These are phyloP conservation scores for Sideroxylon spinosum DNA, from an alignment of 179 eudicot species.

Conservation along the genomic window DNA sequence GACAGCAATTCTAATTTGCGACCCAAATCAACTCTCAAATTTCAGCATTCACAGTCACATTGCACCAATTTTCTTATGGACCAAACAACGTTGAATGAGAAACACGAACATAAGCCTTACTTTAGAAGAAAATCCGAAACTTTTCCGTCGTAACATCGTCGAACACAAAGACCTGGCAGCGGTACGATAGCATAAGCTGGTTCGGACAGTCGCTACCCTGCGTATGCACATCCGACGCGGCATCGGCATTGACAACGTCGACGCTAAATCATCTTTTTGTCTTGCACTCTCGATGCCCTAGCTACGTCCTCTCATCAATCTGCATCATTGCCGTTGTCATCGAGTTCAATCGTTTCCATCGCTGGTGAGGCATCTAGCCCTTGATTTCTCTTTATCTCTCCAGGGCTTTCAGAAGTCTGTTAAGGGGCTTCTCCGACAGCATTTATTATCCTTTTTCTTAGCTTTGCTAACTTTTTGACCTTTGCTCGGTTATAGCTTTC, in stretches of 20 bases:
- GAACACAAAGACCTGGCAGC: conserved; percentile 60
- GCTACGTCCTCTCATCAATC: too few species aligned
- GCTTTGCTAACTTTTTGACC: too few species aligned
- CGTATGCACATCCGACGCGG: conserved; percentile 2
- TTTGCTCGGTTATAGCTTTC: too few species aligned
- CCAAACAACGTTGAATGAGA: not conserved
- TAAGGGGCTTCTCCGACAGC: too few species aligned
- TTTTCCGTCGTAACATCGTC: conserved; percentile 64
- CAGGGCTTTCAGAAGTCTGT: too few species aligned
- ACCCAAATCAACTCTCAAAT: too few species aligned
- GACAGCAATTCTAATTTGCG: too few species aligned
- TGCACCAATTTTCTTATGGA: not conserved
- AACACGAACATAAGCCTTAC: not conserved
- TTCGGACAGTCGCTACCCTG: conserved; percentile 24
- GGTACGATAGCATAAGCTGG: conserved; percentile 63
- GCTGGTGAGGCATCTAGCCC: too few species aligned
- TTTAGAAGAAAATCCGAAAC: conserved; percentile 23
- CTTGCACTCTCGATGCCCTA: not conserved
- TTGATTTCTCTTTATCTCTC: too few species aligned
- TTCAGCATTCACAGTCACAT: not conserved
- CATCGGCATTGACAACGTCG: conserved; percentile 13
- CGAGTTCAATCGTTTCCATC: too few species aligned
- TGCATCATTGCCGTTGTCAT: too few species aligned
- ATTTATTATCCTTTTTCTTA: too few species aligned
- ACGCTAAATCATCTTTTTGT: not conserved